Percentiles rank a stretch among this genome's conserved stretches.
phyloP scores from a whole-genome alignment of 768 basidiomycete species.

The Mycena vulgaris region DNA sequence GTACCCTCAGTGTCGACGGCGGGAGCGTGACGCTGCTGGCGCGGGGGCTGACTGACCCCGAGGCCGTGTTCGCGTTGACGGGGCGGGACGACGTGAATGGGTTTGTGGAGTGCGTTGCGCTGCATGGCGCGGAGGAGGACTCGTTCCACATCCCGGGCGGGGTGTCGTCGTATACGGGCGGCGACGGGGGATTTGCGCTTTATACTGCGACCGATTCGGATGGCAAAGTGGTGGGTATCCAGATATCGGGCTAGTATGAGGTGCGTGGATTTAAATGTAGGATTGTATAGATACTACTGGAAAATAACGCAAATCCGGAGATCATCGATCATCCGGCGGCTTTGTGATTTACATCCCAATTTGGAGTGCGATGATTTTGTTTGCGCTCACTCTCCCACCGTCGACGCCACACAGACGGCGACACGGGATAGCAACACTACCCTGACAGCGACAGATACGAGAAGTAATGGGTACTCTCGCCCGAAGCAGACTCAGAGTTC shows the following conservation, averaged over 20 bases:
- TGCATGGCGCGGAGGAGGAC: slow-evolving; percentile 20
- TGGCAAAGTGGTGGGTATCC: slow-evolving; percentile 16
- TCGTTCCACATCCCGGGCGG: slow-evolving; percentile 25
- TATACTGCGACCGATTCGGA: slow-evolving; percentile 12
- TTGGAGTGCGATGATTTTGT: no score
- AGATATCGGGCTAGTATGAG: slow-evolving; percentile 1
- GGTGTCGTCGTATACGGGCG: slow-evolving; percentile 26
- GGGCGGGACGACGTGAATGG: slow-evolving; percentile 8
- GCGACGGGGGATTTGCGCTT: slow-evolving; percentile 20
- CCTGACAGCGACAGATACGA: no score
- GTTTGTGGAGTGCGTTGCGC: slow-evolving; percentile 10
- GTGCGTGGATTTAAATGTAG: no score
- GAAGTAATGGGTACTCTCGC: no score
- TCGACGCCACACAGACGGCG: no score
- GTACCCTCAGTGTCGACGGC: slow-evolving; percentile 9
- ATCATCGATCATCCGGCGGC: no score
- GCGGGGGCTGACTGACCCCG: slow-evolving; percentile 5
- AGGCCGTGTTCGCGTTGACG: slow-evolving; percentile 10
- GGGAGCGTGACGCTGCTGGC: slow-evolving; percentile 13
- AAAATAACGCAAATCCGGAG: no score
- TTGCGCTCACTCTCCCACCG: no score
- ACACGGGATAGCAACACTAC: no score
- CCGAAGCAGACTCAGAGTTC: no score
- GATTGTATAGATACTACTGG: no score
- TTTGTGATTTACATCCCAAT: no score